Percentiles rank a stretch among this genome's conserved stretches.
These are phyloP conservation scores for Entomophthora muscae DNA, from an alignment of 371 early-diverging fungal genomes.

Conservation along the genomic window DNA sequence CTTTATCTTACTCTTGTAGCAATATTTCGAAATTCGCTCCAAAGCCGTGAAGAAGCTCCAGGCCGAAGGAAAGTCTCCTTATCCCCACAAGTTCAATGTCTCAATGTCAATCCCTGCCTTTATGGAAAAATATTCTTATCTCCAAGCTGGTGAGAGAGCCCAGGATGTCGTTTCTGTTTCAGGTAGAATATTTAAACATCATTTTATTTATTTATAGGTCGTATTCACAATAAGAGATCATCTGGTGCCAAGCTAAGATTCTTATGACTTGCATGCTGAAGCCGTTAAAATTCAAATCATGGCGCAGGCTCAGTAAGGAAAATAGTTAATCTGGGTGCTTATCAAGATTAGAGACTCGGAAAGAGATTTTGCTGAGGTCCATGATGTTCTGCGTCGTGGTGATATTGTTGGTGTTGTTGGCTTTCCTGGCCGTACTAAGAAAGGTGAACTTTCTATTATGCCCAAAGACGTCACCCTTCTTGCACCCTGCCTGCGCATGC, in stretches of 20 bases:
- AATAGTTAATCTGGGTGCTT: not conserved
- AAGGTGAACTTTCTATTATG: slow-evolving; percentile 85
- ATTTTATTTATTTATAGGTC: slow-evolving; percentile 14
- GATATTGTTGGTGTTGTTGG: slow-evolving; percentile 29
- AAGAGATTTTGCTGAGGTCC: slow-evolving; percentile 60
- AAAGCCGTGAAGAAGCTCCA: slow-evolving; percentile 67
- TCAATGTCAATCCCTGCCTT: slow-evolving; percentile 64
- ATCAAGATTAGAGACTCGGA: slow-evolving; percentile 27
- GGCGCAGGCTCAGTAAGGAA: slow-evolving; percentile 42
- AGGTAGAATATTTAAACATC: slow-evolving; percentile 25
- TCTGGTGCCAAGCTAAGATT: slow-evolving; percentile 81
- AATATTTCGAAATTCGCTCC: slow-evolving; percentile 94
- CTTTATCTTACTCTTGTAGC: slow-evolving; percentile 18
- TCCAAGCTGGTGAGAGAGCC: slow-evolving; percentile 53
- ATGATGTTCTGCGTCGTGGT: slow-evolving; percentile 27
- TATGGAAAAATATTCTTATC: slow-evolving; percentile 55
- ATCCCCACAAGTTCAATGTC: slow-evolving; percentile 97
- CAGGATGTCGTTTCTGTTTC: slow-evolving; percentile 59
- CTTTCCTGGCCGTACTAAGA: slow-evolving; percentile 82
- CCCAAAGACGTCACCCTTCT: slow-evolving; percentile 71
- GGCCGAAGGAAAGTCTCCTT: slow-evolving; percentile 64
- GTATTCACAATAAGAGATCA: slow-evolving; percentile 73
- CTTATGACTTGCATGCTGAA: slow-evolving; percentile 89
- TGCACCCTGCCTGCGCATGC: slow-evolving; percentile 90
- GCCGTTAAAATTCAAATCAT: slow-evolving; percentile 90